These are phyloP conservation scores for Tricholoma matsutake DNA, from an alignment of 768 basidiomycete species.

Conservation along the genomic window DNA sequence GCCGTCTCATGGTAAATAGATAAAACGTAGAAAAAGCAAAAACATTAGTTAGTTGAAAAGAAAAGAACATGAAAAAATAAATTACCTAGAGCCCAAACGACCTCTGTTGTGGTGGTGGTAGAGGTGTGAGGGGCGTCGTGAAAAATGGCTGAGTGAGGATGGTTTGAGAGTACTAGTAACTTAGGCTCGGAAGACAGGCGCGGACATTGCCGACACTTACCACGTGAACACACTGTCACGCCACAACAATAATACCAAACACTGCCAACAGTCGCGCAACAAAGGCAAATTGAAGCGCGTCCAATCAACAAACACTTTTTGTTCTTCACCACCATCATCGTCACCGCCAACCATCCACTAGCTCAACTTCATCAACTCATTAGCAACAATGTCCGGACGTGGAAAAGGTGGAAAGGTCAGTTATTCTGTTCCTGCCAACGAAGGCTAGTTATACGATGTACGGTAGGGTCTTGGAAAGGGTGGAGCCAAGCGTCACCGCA, in stretches of 20 bases:
- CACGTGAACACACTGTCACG: not conserved
- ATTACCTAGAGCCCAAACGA: too few relatives aligned
- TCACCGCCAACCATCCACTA: not conserved
- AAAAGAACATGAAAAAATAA: too few relatives aligned
- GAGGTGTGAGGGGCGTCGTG: too few relatives aligned
- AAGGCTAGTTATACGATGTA: not conserved
- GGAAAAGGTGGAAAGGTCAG: slow-evolving; percentile 78
- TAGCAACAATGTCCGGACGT: slow-evolving; percentile 64
- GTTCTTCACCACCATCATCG: slow-evolving; percentile 33
- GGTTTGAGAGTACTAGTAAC: too few relatives aligned
- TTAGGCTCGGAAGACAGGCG: too few relatives aligned
- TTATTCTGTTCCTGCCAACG: not conserved
- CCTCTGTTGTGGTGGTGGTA: too few relatives aligned
- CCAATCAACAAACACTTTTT: slow-evolving; percentile 32
- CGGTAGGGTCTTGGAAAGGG: slow-evolving; percentile 77
- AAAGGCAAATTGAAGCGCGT: slow-evolving; percentile 37
- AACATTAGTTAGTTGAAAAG: too few relatives aligned
- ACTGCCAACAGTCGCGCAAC: slow-evolving; percentile 37
- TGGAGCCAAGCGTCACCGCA: slow-evolving; percentile 80
- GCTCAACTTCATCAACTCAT: slow-evolving; percentile 3
- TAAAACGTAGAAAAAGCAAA: too few relatives aligned
- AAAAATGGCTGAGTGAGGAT: too few relatives aligned
- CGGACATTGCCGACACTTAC: too few relatives aligned
- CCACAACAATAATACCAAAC: slow-evolving; percentile 40
- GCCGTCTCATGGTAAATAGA: too few relatives aligned